Evolutionary conservation across 2,329 filamentous ascomycete genomes (phyloP).

Genomic region (Scleromitrula shiraiana): DNA sequence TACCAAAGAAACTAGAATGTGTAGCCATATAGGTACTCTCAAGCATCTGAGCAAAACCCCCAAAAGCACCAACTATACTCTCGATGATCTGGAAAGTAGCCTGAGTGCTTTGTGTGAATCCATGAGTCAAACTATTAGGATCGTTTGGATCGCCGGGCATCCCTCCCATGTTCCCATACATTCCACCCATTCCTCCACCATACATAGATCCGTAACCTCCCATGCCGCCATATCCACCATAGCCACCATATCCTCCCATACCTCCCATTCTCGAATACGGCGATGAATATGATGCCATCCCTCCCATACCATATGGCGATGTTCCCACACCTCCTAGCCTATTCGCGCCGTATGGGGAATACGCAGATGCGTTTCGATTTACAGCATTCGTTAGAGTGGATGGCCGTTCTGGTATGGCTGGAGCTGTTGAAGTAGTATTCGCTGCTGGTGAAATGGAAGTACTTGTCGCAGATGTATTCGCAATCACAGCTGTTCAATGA

Average conservation of each 20-base stretch:
- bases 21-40: conserved; percentile 99
- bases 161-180: conserved; percentile 37
- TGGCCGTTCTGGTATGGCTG: conserved; percentile 73
- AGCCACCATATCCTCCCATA: conserved; percentile 29
- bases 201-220: conserved; percentile 35
- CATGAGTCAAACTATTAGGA: conserved; percentile 88
- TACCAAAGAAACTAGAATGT: conserved; percentile 96
- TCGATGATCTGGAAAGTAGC: conserved; percentile 98
- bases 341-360: conserved; percentile 56
- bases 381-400: conserved; percentile 70
- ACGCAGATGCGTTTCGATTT: conserved; percentile 81
- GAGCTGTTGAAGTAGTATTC: conserved; percentile 37
- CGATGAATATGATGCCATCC: conserved; percentile 38
- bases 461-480: conserved; percentile 27
- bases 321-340: conserved; percentile 45
- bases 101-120: conserved; percentile 89
- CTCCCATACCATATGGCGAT: conserved; percentile 27
- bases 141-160: conserved; percentile 68
- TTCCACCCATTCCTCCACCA: conserved; percentile 30
- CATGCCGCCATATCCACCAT: conserved; percentile 31
- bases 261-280: conserved; percentile 39
- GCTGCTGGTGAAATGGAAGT: conserved; percentile 36
- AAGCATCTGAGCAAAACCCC: conserved; percentile 96
- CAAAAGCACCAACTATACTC: conserved; percentile 92
- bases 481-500: conserved; percentile 29